phyloP scores from a whole-genome alignment of 2,329 filamentous ascomycete genomes.

The Colletotrichum sp. region DNA sequence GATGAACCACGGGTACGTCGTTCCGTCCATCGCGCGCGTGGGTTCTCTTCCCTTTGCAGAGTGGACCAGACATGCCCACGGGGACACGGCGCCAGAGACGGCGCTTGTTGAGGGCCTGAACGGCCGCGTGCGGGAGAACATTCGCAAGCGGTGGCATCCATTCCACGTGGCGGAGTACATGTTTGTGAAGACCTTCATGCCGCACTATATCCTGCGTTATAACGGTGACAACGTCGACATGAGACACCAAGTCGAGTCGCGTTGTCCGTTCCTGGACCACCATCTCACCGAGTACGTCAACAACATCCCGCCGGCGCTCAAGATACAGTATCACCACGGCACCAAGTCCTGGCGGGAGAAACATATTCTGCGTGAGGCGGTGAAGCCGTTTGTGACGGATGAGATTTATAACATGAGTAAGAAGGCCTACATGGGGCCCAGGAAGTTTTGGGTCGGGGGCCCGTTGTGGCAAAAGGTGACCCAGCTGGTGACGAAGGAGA shows the following conservation, averaged over 20 bases:
- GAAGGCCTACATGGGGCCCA: conserved; percentile 35
- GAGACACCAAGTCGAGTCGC: conserved; percentile 36
- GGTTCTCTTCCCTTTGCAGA: too few species aligned
- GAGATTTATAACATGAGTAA: conserved; percentile 51
- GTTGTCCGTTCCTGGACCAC: conserved; percentile 38
- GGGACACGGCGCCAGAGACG: too few species aligned
- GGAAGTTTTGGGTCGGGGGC: not conserved
- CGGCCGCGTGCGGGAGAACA: not conserved
- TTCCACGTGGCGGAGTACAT: not conserved
- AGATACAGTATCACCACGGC: not conserved
- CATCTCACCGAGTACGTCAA: conserved; percentile 30
- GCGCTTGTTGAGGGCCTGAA: not conserved
- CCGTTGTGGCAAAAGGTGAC: not conserved
- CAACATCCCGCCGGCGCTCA: not conserved
- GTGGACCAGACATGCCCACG: too few species aligned
- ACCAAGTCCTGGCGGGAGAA: conserved; percentile 43
- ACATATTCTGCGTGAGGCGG: conserved; percentile 52
- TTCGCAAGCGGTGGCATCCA: not conserved
- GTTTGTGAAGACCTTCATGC: not conserved
- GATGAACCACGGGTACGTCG: too few species aligned
- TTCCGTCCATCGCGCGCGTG: too few species aligned
- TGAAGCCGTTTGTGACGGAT: conserved; percentile 39
- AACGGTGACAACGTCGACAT: conserved; percentile 38
- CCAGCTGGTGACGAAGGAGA: too few species aligned
- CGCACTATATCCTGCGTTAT: conserved; percentile 35